phyloP scores from a whole-genome alignment of 2,329 filamentous ascomycete species.

The Teratosphaeriaceae sp. region DNA sequence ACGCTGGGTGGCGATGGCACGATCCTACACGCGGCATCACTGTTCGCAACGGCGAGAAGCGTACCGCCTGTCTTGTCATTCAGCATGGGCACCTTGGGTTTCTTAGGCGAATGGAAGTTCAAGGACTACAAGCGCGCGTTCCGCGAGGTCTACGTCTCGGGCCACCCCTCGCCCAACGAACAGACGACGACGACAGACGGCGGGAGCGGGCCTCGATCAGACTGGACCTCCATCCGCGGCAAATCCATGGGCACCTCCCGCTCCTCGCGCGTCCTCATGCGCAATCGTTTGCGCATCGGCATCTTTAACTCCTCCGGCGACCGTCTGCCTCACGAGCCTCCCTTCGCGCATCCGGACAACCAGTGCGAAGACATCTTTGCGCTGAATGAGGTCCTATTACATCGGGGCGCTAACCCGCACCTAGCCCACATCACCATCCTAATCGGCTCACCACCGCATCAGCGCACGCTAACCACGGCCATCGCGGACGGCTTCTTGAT shows the following conservation, averaged over 20 bases:
- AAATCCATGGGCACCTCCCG: conserved; percentile 73
- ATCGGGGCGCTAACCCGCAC: conserved; percentile 83
- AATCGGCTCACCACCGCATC: conserved; percentile 54
- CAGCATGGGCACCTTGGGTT: conserved; percentile 93
- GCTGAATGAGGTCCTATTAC: conserved; percentile 92
- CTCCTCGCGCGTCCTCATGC: conserved; percentile 73
- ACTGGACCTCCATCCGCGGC: conserved; percentile 69
- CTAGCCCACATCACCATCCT: conserved; percentile 88
- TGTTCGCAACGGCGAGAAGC: conserved; percentile 72
- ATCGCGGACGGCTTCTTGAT: conserved; percentile 94
- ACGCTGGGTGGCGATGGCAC: conserved; percentile 93
- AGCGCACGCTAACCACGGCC: conserved; percentile 84
- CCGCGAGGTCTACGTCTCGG: conserved; percentile 85
- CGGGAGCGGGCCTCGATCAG: conserved; percentile 27
- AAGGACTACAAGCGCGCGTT: conserved; percentile 87
- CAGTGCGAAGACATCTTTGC: conserved; percentile 53
- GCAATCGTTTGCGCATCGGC: conserved; percentile 80
- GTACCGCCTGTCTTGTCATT: conserved; percentile 92
- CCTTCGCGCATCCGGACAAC: conserved; percentile 24
- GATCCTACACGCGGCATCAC: conserved; percentile 74
- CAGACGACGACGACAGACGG: conserved; percentile 4
- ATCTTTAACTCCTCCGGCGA: conserved; percentile 67
- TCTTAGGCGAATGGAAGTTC: conserved; percentile 96
- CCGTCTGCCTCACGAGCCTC: conserved; percentile 30
- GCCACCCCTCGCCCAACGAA: conserved; percentile 36